Evolutionary conservation across 1,284 basidiomycete genomes (phyloP), one percentile per base, ranked within the genome.

Genomic region (Melampsora medusae): DNA sequence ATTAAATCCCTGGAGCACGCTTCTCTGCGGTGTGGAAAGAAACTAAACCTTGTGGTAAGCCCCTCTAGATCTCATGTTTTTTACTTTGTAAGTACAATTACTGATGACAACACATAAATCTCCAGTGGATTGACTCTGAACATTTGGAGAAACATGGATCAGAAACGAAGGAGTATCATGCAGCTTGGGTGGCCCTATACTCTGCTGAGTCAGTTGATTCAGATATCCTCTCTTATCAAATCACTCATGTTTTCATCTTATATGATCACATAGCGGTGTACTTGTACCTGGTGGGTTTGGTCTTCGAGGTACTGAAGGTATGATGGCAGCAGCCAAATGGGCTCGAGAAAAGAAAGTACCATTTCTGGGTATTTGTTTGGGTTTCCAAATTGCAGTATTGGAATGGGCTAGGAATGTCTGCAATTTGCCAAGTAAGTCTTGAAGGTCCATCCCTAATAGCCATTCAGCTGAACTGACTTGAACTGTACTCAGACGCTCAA

Each of bases 251-350:
- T 48, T 31, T 53, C 67, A 68, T 72, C 77, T 53, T 28, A 33
- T 71, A n/a, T 48, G 17, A 35, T 28, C 42, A 16, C 49, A 38
- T 80, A 93, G 92, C 73, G 94, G 94, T 79, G 93, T 97, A 80
- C 91, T 97, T 69, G 91, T 97, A 14, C 96, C 96, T 4, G 97
- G 96, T 71, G 96, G 96, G 12, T 99, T 99, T 81, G 96, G 96
- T 33, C 85, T 87, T 7, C 91, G 97, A 62, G 96, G 96, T 31
- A 96, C 92, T 0, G 96, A 97, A 84, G 96, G 96, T 65, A 99
- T 99, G 96, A 90, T 98, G 80, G 88, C 93, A 64, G 97, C 97
- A 25, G 93, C 95, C 82, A 95, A 93, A 84, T 96, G 96, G 89
- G 95, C 96, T 0, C 87, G 97, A 78, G 94, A 98, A 84, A 91